Evolutionary conservation across 805 yeast genomes (phyloP), one percentile per base, ranked within the genome.

Genomic region (Candida pini): DNA sequence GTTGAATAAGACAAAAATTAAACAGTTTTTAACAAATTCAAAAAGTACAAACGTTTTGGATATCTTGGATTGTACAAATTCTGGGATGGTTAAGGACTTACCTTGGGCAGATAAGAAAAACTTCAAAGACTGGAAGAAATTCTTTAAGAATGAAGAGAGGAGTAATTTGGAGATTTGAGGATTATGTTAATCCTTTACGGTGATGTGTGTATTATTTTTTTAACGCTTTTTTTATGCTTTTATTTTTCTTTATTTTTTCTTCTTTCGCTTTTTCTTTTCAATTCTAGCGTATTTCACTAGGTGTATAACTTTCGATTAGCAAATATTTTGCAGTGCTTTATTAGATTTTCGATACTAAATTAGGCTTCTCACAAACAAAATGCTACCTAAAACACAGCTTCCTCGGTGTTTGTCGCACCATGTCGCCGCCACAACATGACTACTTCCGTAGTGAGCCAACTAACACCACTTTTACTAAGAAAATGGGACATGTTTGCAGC

Each of bases 81-180:
- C 75, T 1, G 80, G 80, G 0, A 70, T 73, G 76, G 54, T 57
- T 23, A 63, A 64, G 38, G 56, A 59, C 21, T 54, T 68, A n/a
- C 62, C 53, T 14, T 73, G 79, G 79, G 76, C 58, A 7, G 31
- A 35, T 12, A 28, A 55, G n/a, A 36, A 48, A 12, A 34, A 36
- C 5, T 28, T 37, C 2, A 33, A 29, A 14, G 56, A 54, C 13
- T 56, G 61, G 61, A 39, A 44, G 24, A 31, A 34, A n/a, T 51
- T 35, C 35, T 41, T 50, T 20, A 40, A 35, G 19, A 22, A 26
- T 13, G 44, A 38, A 26, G 29, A 23, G 6, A 22, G 15, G 17
- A 8, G 17, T 21, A 18, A 13, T n/a, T 18, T 13, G 18, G n/a
- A 7, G 8, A 5, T 12, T 7, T 22, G 5, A 13, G 25, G 5